Evolutionary conservation across 495 filamentous ascomycete genomes (phyloP).

Genomic region (Penicillium bovifimosum): DNA sequence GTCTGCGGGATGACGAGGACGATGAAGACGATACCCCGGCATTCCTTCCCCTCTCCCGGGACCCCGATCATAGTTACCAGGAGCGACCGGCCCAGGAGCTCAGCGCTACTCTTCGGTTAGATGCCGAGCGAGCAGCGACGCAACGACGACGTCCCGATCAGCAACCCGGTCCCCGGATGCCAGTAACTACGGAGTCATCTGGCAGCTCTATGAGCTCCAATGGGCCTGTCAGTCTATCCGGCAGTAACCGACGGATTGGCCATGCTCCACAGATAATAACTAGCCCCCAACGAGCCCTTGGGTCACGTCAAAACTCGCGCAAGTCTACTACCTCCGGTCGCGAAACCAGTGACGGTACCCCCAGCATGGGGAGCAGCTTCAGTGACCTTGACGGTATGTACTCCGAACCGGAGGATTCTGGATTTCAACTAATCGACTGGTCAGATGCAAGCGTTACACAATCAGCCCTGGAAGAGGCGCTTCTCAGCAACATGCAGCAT

Average conservation of each 20-base stretch:
- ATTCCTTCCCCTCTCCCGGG: conserved; percentile 62
- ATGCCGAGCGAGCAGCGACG: conserved; percentile 41
- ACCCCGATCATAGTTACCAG: conserved; percentile 18
- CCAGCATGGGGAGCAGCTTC: conserved; percentile 97
- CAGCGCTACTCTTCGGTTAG: conserved; percentile 53
- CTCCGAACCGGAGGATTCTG: neutral
- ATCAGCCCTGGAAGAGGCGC: conserved; percentile 87
- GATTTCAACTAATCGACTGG: neutral
- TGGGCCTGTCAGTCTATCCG: conserved; percentile 20
- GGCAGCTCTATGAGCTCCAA: conserved; percentile 52
- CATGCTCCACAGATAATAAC: conserved; percentile 27
- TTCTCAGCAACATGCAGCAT: conserved; percentile 86
- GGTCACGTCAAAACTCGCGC: conserved; percentile 53
- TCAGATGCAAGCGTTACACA: conserved; percentile 90
- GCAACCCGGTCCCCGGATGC: conserved; percentile 26
- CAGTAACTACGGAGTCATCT: conserved; percentile 55
- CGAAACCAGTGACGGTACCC: conserved; percentile 78
- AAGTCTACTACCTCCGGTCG: conserved; percentile 47
- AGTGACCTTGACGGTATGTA: conserved; percentile 86
- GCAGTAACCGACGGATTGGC: conserved; percentile 16
- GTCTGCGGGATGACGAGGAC: conserved; percentile 36
- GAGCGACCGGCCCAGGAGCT: conserved; percentile 44
- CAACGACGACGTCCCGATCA: conserved; percentile 29
- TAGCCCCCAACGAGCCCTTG: conserved; percentile 53
- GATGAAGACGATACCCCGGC: conserved; percentile 57